A percentile compares a stretch with the other conserved stretches of the same genome.
phyloP scores from a whole-genome alignment of 257 asterid species.

The Solanum chilense region DNA sequence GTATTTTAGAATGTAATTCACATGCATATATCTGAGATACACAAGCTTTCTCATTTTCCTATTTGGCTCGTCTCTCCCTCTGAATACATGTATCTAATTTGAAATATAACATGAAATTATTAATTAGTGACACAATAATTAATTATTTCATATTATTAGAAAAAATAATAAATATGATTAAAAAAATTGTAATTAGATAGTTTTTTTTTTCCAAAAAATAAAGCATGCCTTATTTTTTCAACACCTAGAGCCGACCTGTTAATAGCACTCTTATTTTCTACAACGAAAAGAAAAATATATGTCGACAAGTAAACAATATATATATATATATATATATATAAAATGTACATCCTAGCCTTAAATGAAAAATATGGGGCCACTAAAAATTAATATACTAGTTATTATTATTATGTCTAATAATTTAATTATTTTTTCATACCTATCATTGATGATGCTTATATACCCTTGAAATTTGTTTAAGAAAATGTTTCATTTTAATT shows the following conservation, averaged over 20 bases:
- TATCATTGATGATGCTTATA: not conserved
- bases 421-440: no score
- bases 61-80: not conserved
- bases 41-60: not conserved
- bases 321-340: not conserved
- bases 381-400: not conserved
- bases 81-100: not conserved
- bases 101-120: no score
- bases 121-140: not conserved
- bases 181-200: no score
- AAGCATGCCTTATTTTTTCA: not conserved
- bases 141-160: no score
- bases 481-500: no score
- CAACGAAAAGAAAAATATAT: not conserved
- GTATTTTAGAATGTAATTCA: no score
- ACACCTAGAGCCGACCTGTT: not conserved
- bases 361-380: not conserved
- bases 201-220: no score
- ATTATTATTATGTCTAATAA: no score
- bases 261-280: not conserved
- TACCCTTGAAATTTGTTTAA: no score
- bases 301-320: not conserved
- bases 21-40: not conserved
- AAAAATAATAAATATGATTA: no score
- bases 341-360: not conserved